Conservation (phyloP, 805 yeast genomes). For the Hanseniaspora lindneri region DNA sequence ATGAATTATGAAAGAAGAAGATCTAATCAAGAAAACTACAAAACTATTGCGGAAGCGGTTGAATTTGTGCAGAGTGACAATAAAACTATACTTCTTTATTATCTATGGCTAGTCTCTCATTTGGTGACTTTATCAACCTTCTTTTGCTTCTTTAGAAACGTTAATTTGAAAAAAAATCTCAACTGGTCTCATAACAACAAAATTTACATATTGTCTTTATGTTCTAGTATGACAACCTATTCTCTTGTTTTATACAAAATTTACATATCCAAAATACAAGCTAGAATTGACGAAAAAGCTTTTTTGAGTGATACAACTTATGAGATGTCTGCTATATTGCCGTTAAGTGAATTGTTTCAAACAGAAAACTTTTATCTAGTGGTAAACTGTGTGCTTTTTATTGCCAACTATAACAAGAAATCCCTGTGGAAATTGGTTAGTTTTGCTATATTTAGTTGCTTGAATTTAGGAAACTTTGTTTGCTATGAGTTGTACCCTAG, state of each 20-base stretch:
- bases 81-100: background rate
- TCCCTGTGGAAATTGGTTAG: slow-evolving; percentile 17
- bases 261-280: slow-evolving; percentile 1
- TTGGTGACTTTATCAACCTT: slow-evolving; percentile 2
- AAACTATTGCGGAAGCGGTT: too few relatives aligned
- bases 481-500: slow-evolving; percentile 1
- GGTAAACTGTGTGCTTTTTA: slow-evolving; percentile 10
- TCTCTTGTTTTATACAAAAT: slow-evolving; percentile 8
- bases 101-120: slow-evolving; percentile 7
- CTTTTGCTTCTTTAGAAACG: background rate
- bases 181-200: background rate
- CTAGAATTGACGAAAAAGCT: background rate
- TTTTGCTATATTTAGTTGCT: slow-evolving; percentile 17
- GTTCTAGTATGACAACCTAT: slow-evolving; percentile 9
- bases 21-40: too few relatives aligned
- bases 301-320: background rate
- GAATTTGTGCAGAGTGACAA: too few relatives aligned
- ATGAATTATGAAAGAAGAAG: too few relatives aligned
- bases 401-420: slow-evolving; percentile 12
- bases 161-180: background rate
- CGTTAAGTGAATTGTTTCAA: slow-evolving; percentile 17
- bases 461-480: slow-evolving; percentile 16
- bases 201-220: background rate
- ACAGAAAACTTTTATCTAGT: slow-evolving; percentile 20
- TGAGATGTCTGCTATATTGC: slow-evolving; percentile 13